Evolutionary conservation across 164 flowering plant species (phyloP), one percentile per base, ranked within the genome.

Genomic region (Umbilicus rupestris): DNA sequence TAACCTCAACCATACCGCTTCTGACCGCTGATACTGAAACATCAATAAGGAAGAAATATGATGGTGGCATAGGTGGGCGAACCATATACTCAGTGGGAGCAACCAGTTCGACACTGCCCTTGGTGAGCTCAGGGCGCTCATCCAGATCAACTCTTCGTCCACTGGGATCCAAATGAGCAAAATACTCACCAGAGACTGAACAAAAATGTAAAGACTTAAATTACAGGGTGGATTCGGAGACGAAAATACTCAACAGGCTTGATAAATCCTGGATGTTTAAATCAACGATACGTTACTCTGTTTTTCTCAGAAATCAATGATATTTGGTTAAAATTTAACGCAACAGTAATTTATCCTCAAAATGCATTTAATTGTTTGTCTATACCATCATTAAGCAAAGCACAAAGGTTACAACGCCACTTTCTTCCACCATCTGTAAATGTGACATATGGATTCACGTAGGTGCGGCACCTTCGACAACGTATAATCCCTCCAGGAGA

Each of bases 11-110:
- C 96, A 94, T 87, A 62, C 99, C 99, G 80, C 99, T 94, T 81
- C 82, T 84, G 49, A 85, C 90, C 12, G 99, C 96, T 72, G 90
- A 80, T 44, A 83, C 20, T 9, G 99, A 94, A 55, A 89, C 99
- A 73, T 94, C 97, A 39, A 94, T 91, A 74, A 94, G 96, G 74
- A 94, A 94, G 78, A 94, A 94, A 63, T 86, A 94, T 33, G 83
- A 75, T 35, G 99, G 99, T 10, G 97, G 99, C 99, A 94, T 94
- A 41, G 99, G 99, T 66, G 97, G 96, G 68, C 99, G 97, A 74
- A 89, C 90, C 97, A 94, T 91, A 74, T 94, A 94, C 63, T 94
- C 97, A 65, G 96, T 84, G 65, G 99, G 96, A 75, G 99, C 99
- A 81, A 94, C 88, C 81, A 84, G 89, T 60, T 94, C 99, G 28